Conservation (phyloP, 345 rosid species). For the Jatropha curcas region DNA sequence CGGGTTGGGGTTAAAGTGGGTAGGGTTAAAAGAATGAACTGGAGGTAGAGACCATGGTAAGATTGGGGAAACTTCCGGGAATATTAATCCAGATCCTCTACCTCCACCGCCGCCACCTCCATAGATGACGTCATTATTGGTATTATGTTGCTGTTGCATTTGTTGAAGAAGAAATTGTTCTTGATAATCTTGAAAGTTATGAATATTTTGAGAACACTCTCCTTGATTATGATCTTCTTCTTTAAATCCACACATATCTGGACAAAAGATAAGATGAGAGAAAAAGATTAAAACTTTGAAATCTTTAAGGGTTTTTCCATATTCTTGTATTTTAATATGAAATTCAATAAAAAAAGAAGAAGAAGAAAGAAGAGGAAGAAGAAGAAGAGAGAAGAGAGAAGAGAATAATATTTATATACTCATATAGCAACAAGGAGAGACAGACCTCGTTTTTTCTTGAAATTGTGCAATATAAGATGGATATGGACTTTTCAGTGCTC, state of each 20-base stretch:
- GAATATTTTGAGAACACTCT: conserved; percentile 59
- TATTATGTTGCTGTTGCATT: conserved; percentile 26
- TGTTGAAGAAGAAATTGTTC: conserved; percentile 57
- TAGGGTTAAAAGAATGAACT: conserved; percentile 35
- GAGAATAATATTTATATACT: conserved; percentile 19
- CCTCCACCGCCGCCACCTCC: conserved; percentile 30
- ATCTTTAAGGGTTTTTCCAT: conserved; percentile 8
- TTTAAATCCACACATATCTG: conserved; percentile 57
- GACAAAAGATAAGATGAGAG: not conserved
- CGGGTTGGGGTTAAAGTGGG: conserved; percentile 32
- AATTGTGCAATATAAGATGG: not conserved
- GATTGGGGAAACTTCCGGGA: conserved; percentile 60
- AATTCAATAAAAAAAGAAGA: not conserved
- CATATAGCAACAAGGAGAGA: conserved; percentile 24
- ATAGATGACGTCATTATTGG: conserved; percentile 25
- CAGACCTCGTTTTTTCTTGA: too few relatives aligned
- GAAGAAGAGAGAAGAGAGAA: not conserved
- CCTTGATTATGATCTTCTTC: conserved; percentile 54
- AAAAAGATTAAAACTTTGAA: conserved; percentile 16
- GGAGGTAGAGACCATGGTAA: conserved; percentile 59
- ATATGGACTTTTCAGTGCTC: conserved; percentile 25
- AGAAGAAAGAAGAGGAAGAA: conserved; percentile 15
- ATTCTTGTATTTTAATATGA: conserved; percentile 10
- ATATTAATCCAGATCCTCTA: conserved; percentile 41
- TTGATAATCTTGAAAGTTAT: conserved; percentile 62